Conservation (phyloP, 495 filamentous ascomycete species). For the Penicillium crystallinum region DNA sequence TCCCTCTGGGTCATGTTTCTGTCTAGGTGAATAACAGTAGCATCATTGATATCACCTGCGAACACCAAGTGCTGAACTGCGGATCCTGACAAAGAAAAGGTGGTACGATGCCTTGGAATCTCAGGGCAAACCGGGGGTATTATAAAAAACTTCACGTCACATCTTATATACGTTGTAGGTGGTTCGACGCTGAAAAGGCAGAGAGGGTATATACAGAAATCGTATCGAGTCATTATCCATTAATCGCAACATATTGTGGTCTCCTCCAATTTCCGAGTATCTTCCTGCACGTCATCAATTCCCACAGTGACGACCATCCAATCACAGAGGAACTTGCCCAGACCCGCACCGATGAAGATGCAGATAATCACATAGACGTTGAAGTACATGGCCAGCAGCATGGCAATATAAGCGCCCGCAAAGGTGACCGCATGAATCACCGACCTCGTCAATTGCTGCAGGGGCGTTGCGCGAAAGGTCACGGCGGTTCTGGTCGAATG, state of each 20-base stretch:
- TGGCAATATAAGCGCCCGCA: constrained; percentile 60
- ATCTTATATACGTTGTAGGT: no score
- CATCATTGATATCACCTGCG: no score
- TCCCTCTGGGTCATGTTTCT: no score
- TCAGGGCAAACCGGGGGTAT: not conserved
- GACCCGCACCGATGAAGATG: constrained; percentile 54
- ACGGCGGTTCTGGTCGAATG: constrained; percentile 4
- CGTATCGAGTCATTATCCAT: not conserved
- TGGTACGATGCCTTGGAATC: no score
- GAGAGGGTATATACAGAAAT: not conserved
- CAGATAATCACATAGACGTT: constrained; percentile 57
- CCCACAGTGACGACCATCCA: constrained; percentile 34
- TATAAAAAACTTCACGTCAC: no score
- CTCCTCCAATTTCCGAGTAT: constrained; percentile 4
- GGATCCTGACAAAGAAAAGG: no score
- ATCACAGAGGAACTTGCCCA: constrained; percentile 52
- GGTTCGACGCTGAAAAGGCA: not conserved
- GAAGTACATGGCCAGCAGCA: constrained; percentile 59
- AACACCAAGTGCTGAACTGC: no score
- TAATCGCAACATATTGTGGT: constrained; percentile 10
- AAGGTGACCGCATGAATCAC: constrained; percentile 58
- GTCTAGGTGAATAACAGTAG: no score
- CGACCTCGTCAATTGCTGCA: constrained; percentile 54
- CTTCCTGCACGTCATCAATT: constrained; percentile 4
- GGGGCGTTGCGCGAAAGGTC: constrained; percentile 41